Evolutionary conservation across 78 protist genomes (phyloP), one percentile per base, ranked within the genome.

Genomic region (Guillardia theta): DNA sequence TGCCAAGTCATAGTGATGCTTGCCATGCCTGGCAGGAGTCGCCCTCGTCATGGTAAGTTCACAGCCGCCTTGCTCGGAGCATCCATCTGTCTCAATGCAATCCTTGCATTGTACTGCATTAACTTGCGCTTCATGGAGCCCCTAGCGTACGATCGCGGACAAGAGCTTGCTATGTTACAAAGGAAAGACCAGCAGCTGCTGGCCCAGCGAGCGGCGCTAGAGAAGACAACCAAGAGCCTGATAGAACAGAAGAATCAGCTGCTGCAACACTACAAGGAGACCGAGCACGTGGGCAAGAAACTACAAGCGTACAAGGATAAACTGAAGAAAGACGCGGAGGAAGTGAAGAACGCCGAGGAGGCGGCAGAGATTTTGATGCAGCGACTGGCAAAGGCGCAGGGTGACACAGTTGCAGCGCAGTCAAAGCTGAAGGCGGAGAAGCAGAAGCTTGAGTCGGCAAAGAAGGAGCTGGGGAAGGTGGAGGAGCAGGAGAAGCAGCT

Each of bases 211-310:
- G 0, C 48, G 44, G 45, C 90, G 45, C 48, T 78, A 30, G 53
- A 78, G 48, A 18, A 21, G 1, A 78, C 90, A 27, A 37, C 45
- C 19, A 12, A 43, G 24, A 30, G 90, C 1, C 48, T 78, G 50
- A 18, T n/a, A 22, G 90, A 78, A 30, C 90, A 78, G 90, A 78
- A 78, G 48, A 50, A 37, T 45, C 90, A 78, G 48, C 90, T 78
- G 0, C 50, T 78, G 30, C 10, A 78, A 50, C 90, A 78, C 24
- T 78, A 78, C 90, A n/a, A 18, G 33, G 90, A 78, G 12, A 78
- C 90, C 15, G 90, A 78, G 90, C 18, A 37, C 3, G 90, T 78
- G 45, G 90, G 90, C 41, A 78, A 78, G 48, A 78, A 78, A 30
- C 50, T 78, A 3, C 30, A 37, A 22, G 24, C 18, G 21, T 78